Evolutionary conservation across 306 rosid genomes (phyloP), one percentile per base, ranked within the genome.

Genomic region (Cicer arietinum): DNA sequence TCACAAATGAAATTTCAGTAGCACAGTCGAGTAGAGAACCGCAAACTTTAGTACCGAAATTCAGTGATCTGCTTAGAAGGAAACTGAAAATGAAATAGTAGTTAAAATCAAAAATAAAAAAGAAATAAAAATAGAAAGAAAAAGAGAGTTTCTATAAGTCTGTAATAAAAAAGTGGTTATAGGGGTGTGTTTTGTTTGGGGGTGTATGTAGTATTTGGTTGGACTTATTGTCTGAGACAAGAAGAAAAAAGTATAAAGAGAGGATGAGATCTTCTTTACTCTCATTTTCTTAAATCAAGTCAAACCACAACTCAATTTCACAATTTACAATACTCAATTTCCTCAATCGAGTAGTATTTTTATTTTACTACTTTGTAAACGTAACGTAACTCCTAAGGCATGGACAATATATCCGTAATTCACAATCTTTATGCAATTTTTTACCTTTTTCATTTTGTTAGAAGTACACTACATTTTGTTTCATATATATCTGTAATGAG

Each of bases 221-320:
- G 89, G 82, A 67, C 52, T 64, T 81, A 47, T 54, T 85, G 81
- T 79, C 35, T 53, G 64, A 67, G 86, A 90, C 89, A 85, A 82
- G 77, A 81, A 67, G 75, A 73, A 80, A 42, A 35, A 85, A 84
- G 83, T 76, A 78, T 69, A 73, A 47, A 76, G 75, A 44, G 69
- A 69, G 64, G 14, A 57, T 43, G 81, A 84, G 91, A 83, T 83
- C 90, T 84, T 85, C 89, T 83, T 85, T 54, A 16, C 25, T 83
- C 77, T 63, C 14, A 22, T 64, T 76, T 48, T 75, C 71, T 6
- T 12, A 10, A 16, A 40, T 59, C 35, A 76, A 81, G 92, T 90
- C 92, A 88, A 86, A 84, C 46, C 82, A 85, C 66, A 47, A 42
- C 7, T 13, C 72, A 8, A 40, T 12, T 20, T 17, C 77, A 45